Conservation (phyloP, 225 moss, liverwort and hornwort genomes). For the Rhytidiadelphus loreus region DNA sequence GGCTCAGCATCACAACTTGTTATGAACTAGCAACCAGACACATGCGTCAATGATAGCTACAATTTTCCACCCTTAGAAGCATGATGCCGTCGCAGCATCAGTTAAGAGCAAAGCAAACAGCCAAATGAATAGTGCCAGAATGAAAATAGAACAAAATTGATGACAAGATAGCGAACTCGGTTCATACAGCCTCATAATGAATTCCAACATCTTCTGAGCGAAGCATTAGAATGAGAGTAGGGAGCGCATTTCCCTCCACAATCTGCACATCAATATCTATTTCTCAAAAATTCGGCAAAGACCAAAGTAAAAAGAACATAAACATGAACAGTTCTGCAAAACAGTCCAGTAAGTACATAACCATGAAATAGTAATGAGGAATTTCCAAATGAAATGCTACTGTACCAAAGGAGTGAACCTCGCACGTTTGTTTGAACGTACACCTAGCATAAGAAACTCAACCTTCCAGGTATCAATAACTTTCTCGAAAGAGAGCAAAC, state of each 20-base stretch:
- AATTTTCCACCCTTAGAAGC: not conserved
- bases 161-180: not conserved
- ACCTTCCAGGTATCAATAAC: not conserved
- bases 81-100: not conserved
- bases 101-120: not conserved
- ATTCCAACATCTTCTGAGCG: slow-evolving; percentile 95
- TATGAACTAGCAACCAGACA: not conserved
- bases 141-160: not conserved
- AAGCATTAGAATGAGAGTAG: slow-evolving; percentile 91
- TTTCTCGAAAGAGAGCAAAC: not conserved
- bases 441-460: not conserved
- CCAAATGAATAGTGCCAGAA: not conserved
- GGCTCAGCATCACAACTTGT: not conserved
- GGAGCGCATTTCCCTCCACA: slow-evolving; percentile 95
- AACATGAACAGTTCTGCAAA: not conserved
- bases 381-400: not conserved
- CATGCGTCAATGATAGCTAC: not conserved
- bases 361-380: not conserved
- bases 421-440: not conserved
- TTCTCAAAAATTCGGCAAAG: not conserved
- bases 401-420: not conserved
- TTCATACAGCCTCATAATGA: slow-evolving; percentile 90
- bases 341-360: not conserved
- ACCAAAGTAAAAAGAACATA: not conserved
- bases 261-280: slow-evolving; percentile 39